Conservation (phyloP, 179 eudicot species). For the Spergularia azorica region DNA sequence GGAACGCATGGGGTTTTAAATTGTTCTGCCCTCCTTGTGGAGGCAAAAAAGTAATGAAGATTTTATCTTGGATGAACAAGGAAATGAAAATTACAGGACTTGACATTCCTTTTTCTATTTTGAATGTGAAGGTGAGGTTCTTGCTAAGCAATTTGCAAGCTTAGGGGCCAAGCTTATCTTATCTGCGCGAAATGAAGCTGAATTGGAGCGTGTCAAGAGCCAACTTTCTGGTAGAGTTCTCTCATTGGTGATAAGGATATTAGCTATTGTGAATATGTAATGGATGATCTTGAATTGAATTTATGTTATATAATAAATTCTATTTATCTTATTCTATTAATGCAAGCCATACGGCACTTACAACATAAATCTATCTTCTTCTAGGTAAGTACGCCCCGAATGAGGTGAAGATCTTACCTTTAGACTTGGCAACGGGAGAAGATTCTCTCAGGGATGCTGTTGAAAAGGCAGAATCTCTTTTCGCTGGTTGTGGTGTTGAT, state of each 20-base stretch:
- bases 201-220: slow-evolving; percentile 73
- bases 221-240: slow-evolving; percentile 59
- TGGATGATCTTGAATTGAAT: neutral
- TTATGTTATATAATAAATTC: slow-evolving; percentile 10
- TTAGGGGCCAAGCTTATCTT: slow-evolving; percentile 90
- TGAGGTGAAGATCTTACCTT: slow-evolving; percentile 76
- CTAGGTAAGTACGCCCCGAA: slow-evolving; percentile 82
- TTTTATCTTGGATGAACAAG: slow-evolving; percentile 8
- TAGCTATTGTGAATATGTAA: neutral
- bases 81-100: neutral
- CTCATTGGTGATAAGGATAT: neutral
- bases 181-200: slow-evolving; percentile 89
- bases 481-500: slow-evolving; percentile 76
- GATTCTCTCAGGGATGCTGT: slow-evolving; percentile 65
- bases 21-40: neutral
- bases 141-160: slow-evolving; percentile 83
- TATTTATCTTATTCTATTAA: slow-evolving; percentile 14
- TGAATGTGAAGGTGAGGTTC: slow-evolving; percentile 66
- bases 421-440: slow-evolving; percentile 86
- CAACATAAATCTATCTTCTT: no score
- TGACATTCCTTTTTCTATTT: slow-evolving; percentile 14
- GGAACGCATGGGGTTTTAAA: no score
- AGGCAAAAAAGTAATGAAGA: neutral
- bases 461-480: slow-evolving; percentile 70
- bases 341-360: no score